A percentile compares a stretch with the other conserved stretches of the same genome.
These are phyloP conservation scores for Trichoderma harzianum DNA, from an alignment of 2,329 filamentous ascomycete species.

Conservation along the genomic window DNA sequence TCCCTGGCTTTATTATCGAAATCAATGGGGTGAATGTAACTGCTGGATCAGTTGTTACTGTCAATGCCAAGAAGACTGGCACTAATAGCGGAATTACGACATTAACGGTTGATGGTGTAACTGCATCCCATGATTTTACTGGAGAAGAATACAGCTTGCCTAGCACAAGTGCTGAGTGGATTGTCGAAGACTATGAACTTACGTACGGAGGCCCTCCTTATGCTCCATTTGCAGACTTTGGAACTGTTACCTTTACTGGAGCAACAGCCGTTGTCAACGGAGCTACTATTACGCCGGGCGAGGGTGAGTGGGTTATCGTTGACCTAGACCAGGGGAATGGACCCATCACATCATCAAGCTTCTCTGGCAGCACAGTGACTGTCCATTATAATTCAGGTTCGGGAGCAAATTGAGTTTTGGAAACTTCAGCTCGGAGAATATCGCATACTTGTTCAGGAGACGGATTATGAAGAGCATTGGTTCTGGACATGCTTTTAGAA, in stretches of 20 bases:
- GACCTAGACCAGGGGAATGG: neutral
- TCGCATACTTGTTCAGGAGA: too few relatives aligned
- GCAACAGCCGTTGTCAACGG: neutral
- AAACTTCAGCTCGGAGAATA: too few relatives aligned
- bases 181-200: constrained; percentile 10
- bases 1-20: neutral
- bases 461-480: too few relatives aligned
- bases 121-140: neutral
- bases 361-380: neutral
- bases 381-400: neutral
- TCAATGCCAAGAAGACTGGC: constrained; percentile 2
- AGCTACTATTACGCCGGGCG: neutral
- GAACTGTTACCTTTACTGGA: constrained; percentile 1
- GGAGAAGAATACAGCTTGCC: neutral
- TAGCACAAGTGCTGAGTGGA: constrained; percentile 11
- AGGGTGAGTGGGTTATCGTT: neutral
- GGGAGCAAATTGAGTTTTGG: too few relatives aligned
- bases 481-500: too few relatives aligned
- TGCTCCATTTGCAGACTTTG: constrained; percentile 6
- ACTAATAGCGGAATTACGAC: neutral
- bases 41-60: constrained; percentile 7
- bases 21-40: neutral
- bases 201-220: neutral
- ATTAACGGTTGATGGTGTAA: neutral
- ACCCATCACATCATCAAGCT: neutral